Evolutionary conservation across 805 yeast species (phyloP).

Genomic region (Zygoascus tannicola): DNA sequence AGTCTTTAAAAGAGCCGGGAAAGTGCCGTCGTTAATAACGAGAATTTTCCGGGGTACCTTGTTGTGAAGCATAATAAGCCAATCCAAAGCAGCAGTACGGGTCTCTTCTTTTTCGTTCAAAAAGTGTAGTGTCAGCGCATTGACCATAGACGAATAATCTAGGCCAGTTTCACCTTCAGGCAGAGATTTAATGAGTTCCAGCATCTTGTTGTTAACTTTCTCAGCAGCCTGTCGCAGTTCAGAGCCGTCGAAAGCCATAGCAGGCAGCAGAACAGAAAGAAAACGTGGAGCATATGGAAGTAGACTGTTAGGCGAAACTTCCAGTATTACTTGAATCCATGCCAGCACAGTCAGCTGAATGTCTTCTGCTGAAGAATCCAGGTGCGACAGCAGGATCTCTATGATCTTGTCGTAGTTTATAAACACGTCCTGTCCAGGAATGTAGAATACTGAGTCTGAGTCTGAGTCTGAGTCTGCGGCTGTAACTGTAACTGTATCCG

Average conservation of each 20-base stretch:
- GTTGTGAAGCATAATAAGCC: conserved; percentile 76
- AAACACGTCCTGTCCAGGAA: conserved; percentile 73
- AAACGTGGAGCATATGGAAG: conserved; percentile 66
- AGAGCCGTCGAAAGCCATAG: conserved; percentile 45
- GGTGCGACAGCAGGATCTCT: conserved; percentile 69
- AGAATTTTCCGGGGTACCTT: conserved; percentile 53
- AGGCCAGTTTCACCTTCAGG: conserved; percentile 22
- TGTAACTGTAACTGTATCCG: too few relatives aligned
- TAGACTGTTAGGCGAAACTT: conserved; percentile 67
- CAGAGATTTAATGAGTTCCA: conserved; percentile 43
- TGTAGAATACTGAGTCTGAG: conserved; percentile 36
- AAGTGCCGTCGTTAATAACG: conserved; percentile 44
- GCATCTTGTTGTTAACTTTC: conserved; percentile 46
- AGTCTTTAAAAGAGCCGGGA: conserved; percentile 69
- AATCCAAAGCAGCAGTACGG: conserved; percentile 74
- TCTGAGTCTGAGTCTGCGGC: conserved; percentile 25
- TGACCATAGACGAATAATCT: conserved; percentile 54
- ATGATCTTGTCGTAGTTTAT: conserved; percentile 74
- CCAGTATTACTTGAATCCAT: conserved; percentile 72
- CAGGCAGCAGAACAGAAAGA: conserved; percentile 55
- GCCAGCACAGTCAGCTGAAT: conserved; percentile 70
- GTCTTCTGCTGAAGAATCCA: conserved; percentile 64
- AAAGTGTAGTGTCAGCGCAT: conserved; percentile 63
- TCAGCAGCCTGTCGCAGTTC: conserved; percentile 46
- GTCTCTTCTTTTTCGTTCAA: conserved; percentile 71